Evolutionary conservation across 73 alveolate genomes (phyloP).

Genomic region (Blepharisma stoltei): DNA sequence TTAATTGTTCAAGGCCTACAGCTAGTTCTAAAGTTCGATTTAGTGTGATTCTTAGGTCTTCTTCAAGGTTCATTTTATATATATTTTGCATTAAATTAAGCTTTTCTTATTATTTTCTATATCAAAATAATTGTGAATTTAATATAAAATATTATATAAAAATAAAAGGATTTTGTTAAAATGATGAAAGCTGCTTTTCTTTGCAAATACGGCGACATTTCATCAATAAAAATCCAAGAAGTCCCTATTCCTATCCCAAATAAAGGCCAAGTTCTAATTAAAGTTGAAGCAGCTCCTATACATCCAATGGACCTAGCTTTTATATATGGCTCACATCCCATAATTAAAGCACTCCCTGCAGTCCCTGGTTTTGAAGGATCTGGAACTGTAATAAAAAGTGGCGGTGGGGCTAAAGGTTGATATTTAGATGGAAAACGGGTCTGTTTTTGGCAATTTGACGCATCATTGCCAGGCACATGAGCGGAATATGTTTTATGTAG

Average conservation of each 20-base stretch:
- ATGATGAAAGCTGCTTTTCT: constrained; percentile 21
- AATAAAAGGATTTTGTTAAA: too few relatives aligned
- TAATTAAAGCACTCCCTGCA: constrained; percentile 43
- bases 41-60: neutral
- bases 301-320: constrained; percentile 79
- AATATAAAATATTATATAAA: too few relatives aligned
- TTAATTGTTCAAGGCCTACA: neutral
- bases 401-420: constrained; percentile 7
- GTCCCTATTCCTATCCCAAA: constrained; percentile 70
- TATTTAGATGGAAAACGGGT: neutral
- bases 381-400: constrained; percentile 41
- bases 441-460: neutral
- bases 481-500: neutral
- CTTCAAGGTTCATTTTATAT: neutral
- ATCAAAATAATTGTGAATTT: too few relatives aligned
- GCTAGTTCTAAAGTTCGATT: neutral
- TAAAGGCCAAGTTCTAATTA: constrained; percentile 70
- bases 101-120: too few relatives aligned
- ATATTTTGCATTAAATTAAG: too few relatives aligned
- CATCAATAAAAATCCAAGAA: constrained; percentile 7
- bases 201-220: neutral
- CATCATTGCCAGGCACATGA: neutral
- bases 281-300: constrained; percentile 77
- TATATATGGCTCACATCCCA: constrained; percentile 50
- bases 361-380: constrained; percentile 72